Evolutionary conservation across 306 rosid genomes (phyloP), one percentile per base, ranked within the genome.

Genomic region (Pyrus pyrifolia): DNA sequence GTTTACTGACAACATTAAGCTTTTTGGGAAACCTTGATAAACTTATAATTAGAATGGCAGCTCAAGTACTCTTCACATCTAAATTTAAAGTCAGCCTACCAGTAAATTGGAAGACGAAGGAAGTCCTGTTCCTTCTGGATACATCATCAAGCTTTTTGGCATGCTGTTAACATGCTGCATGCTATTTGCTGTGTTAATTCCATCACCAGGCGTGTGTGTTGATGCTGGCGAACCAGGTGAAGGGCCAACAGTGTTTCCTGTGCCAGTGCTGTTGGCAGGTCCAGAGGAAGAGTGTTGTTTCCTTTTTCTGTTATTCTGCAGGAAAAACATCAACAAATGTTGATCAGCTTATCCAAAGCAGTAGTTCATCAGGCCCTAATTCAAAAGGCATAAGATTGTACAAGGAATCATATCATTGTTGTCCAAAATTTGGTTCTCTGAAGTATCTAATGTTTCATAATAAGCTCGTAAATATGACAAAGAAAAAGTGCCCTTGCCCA

Each of bases 271-370:
- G 83, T 93, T 90, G 70, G 96, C 97, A 81, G 97, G 86, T 76
- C 98, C 98, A 30, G 98, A 91, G 55, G 97, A 90, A 58, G 97
- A 83, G 80, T 93, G 98, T 68, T 92, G 96, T 86, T 85, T 93
- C 90, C 98, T 88, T 82, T 93, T 93, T 60, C 98, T 91, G 80
- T 84, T 86, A 72, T 84, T 88, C 97, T 92, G 84, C 81, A 53
- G 76, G 55, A 75, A 18, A 70, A 80, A 77, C 5, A 18, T 46
- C 19, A 70, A 83, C 30, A 73, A 55, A 74, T 62, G 72, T 73
- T 27, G 64, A 72, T 69, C 60, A 76, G 71, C 52, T 68, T 70
- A 45, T 58, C 35, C 52, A 57, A 60, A 72, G 9, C 15, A 15
- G 4, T 51, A 14, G 38, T 73, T 66, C 2, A 13, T 85, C 76